A percentile compares a stretch with the other conserved stretches of the same genome.
Conservation (phyloP, 306 rosid genomes). For the Vicia sativa region DNA sequence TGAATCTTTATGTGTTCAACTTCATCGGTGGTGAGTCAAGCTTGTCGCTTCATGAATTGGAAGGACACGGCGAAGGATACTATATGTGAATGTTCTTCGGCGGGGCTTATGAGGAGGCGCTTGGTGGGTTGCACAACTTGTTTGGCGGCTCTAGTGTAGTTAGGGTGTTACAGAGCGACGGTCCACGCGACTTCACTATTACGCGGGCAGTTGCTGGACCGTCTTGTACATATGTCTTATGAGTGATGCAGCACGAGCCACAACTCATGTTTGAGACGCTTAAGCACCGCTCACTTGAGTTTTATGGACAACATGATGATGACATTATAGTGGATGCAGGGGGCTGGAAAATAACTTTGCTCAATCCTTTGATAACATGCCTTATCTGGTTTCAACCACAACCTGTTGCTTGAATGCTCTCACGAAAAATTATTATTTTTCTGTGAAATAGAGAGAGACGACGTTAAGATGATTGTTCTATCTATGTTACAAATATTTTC, state of each 20-base stretch:
- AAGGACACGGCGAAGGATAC: constrained; percentile 51
- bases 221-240: constrained; percentile 80
- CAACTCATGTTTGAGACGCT: constrained; percentile 96
- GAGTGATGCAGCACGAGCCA: constrained; percentile 97
- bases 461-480: too few species aligned
- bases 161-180: constrained; percentile 88
- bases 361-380: constrained; percentile 74
- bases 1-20: too few species aligned
- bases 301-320: constrained; percentile 30
- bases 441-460: too few species aligned
- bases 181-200: constrained; percentile 89
- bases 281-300: constrained; percentile 68
- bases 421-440: too few species aligned
- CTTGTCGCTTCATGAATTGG: constrained; percentile 82
- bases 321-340: constrained; percentile 43
- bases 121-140: constrained; percentile 93
- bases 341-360: constrained; percentile 60
- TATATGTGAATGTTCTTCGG: constrained; percentile 97
- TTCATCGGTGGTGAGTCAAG: constrained; percentile 81
- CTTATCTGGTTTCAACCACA: constrained; percentile 56
- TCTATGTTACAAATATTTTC: too few species aligned
- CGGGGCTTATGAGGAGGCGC: constrained; percentile 99
- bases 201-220: constrained; percentile 79
- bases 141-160: constrained; percentile 91
- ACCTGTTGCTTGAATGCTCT: constrained; percentile 62